Evolutionary conservation across 1,284 basidiomycete genomes (phyloP), one percentile per base, ranked within the genome.

Genomic region (Boletus sp.): DNA sequence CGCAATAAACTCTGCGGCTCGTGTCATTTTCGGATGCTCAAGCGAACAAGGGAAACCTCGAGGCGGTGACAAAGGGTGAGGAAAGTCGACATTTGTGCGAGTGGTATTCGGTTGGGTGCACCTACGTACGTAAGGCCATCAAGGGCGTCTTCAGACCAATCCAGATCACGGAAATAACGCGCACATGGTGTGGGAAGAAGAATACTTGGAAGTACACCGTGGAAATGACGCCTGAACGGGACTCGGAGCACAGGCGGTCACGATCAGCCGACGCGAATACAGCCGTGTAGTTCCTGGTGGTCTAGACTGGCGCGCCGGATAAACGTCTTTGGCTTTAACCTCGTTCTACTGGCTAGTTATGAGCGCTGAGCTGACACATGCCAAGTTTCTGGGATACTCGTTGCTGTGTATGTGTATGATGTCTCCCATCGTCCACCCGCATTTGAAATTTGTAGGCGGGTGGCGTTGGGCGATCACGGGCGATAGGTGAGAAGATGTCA

Each of bases 401-500:
- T n/a, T n/a, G 6, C 22, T n/a, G n/a, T n/a, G n/a, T n/a, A n/a
- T 9, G 22, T 32, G 20, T 26, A 26, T 26, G 2, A 32, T 30
- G 6, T n/a, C 9, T 22, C 16, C 20, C n/a, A 19, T 19, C 32
- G 25, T 10, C 25, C 25, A 26, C 16, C 17, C 14, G 33, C 14
- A 20, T 44, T 44, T 38, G 42, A 37, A 37, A 36, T 44, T 43
- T n/a, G n/a, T n/a, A n/a, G n/a, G n/a, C n/a, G n/a, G 26, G 12
- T 12, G 22, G 12, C 2, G 9, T 16, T 26, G 25, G 43, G 20
- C 23, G 19, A 44, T 39, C 34, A 29, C 35, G 32, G 34, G 10
- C 23, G 19, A 44, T 26, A 10, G 42, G 6, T 14, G 7, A 10
- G 16, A 36, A 22, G 13, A 14, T 6, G 16, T 6, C 2, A 25